phyloP scores from a whole-genome alignment of 2,329 filamentous ascomycete genomes.

The Rutstroemia sp. region DNA sequence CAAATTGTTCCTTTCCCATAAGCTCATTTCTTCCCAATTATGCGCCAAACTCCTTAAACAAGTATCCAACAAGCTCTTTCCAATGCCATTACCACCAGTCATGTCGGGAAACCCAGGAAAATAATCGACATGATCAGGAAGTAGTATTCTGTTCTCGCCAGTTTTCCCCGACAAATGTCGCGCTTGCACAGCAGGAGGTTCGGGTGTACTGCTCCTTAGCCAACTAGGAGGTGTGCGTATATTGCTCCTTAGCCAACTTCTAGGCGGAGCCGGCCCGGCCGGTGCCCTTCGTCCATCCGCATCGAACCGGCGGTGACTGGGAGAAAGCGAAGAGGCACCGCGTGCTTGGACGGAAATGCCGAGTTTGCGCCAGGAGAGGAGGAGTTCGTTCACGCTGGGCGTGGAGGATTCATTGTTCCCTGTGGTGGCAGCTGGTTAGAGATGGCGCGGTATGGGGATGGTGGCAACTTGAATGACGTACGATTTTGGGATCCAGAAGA shows the following conservation, averaged over 20 bases:
- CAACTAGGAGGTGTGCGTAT: too few species aligned
- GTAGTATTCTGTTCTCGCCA: constrained; percentile 19
- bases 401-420: constrained; percentile 29
- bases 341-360: constrained; percentile 25
- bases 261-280: constrained; percentile 51
- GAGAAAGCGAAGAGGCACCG: constrained; percentile 11
- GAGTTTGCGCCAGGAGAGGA: constrained; percentile 47
- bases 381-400: constrained; percentile 50
- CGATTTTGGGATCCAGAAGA: constrained; percentile 16
- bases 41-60: constrained; percentile 42
- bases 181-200: constrained; percentile 11
- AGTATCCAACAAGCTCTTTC: constrained; percentile 38
- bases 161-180: neutral
- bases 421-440: constrained; percentile 8
- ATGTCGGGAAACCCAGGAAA: constrained; percentile 33
- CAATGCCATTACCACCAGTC: neutral
- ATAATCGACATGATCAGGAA: constrained; percentile 26
- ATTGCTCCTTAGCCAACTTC: constrained; percentile 55
- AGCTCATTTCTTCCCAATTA: constrained; percentile 48
- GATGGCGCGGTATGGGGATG: constrained; percentile 1
- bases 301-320: constrained; percentile 35
- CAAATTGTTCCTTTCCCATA: constrained; percentile 50
- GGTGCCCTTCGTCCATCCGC: constrained; percentile 43
- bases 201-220: constrained; percentile 29
- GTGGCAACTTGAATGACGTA: constrained; percentile 11